These are phyloP conservation scores for Sporothrix sp. DNA, from an alignment of 2,329 filamentous ascomycete genomes.

Conservation along the genomic window DNA sequence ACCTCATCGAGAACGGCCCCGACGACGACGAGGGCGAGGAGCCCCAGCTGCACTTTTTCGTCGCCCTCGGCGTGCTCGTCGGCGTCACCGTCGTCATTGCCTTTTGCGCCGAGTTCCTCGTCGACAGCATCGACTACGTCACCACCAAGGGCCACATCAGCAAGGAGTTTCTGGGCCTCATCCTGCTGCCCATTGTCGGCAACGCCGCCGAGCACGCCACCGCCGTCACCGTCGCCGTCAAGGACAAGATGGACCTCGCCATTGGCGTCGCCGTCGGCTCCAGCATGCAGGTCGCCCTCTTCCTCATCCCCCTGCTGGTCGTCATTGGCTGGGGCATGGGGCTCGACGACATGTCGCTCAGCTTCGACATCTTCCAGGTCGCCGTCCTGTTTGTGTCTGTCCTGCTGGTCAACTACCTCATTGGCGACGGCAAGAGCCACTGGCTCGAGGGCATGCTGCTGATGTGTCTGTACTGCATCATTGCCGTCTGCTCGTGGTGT, in stretches of 20 bases:
- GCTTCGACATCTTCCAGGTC: conserved; percentile 84
- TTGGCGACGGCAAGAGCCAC: conserved; percentile 72
- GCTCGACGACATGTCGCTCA: conserved; percentile 64
- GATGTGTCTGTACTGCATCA: conserved; percentile 70
- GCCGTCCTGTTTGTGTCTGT: conserved; percentile 76
- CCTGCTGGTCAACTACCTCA: conserved; percentile 77
- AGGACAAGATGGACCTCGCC: conserved; percentile 78
- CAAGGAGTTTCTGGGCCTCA: conserved; percentile 65
- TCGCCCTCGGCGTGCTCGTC: conserved; percentile 62
- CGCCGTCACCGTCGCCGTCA: conserved; percentile 67
- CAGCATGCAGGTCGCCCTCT: conserved; percentile 71
- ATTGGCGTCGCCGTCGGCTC: conserved; percentile 73
- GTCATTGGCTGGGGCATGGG: conserved; percentile 70
- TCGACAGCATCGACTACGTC: conserved; percentile 59
- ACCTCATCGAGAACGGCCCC: conserved; percentile 20
- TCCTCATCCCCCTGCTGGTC: conserved; percentile 67
- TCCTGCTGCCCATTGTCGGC: conserved; percentile 68
- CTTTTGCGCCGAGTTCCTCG: conserved; percentile 67
- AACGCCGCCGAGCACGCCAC: conserved; percentile 75
- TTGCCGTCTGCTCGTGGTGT: conserved; percentile 59
- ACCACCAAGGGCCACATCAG: conserved; percentile 48
- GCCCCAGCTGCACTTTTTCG: conserved; percentile 61
- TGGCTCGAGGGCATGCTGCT: conserved; percentile 71
- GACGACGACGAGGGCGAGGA: conserved; percentile 58
- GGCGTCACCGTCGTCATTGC: conserved; percentile 71